A percentile compares a stretch with the other conserved stretches of the same genome.
These are phyloP conservation scores for Prunus salicina DNA, from an alignment of 306 rosid species.

Conservation along the genomic window DNA sequence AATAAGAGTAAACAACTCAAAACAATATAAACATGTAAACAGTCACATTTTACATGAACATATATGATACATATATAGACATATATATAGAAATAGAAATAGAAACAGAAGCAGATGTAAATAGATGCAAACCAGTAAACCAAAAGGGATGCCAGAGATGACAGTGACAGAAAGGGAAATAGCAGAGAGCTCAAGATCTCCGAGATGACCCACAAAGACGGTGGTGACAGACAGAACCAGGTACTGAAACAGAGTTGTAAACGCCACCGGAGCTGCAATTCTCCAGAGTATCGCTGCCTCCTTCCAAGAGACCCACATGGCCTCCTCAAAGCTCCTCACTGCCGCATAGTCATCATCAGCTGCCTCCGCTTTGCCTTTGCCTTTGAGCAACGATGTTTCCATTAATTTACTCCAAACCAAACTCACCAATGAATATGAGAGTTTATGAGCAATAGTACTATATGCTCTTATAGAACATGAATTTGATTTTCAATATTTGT, in stretches of 20 bases:
- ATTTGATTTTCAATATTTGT: too few species aligned
- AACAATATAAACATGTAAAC: too few species aligned
- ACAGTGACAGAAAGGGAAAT: constrained; percentile 15
- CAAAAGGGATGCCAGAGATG: constrained; percentile 12
- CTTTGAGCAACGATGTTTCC: constrained; percentile 31
- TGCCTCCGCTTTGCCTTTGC: background rate
- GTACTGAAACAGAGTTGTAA: constrained; percentile 17
- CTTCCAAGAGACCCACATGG: constrained; percentile 16
- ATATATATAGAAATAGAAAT: background rate
- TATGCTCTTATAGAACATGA: too few species aligned
- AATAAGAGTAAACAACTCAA: too few species aligned
- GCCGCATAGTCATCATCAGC: constrained; percentile 33
- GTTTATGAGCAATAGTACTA: too few species aligned
- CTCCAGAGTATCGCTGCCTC: constrained; percentile 36
- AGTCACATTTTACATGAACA: too few species aligned
- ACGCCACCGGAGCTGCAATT: constrained; percentile 24
- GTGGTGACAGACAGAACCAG: constrained; percentile 6
- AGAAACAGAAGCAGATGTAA: background rate
- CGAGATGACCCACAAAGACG: constrained; percentile 21
- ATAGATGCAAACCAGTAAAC: background rate
- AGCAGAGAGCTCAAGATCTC: constrained; percentile 28
- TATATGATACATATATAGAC: too few species aligned
- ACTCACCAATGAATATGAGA: too few species aligned
- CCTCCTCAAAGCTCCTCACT: constrained; percentile 15
- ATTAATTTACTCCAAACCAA: background rate